Base-by-base conservation (phyloP, 306 rosid species). In the Corylus americana region DNA sequence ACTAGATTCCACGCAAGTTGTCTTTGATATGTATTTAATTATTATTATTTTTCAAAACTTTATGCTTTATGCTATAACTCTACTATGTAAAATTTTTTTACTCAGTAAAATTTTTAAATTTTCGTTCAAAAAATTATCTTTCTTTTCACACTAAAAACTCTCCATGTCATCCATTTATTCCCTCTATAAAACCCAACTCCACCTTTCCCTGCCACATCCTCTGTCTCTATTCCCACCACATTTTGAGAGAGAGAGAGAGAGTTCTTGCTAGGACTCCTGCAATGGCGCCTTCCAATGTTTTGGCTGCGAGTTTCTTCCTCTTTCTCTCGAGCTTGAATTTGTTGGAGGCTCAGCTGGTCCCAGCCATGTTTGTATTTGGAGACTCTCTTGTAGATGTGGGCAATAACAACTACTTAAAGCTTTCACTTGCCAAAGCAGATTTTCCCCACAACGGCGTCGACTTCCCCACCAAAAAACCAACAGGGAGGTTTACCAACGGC, bases 341-440 rank as follows among this genome's bases (percentile, higher is more conserved):
- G 20, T 81, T 85, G 35, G 55, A 83, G 70, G 90, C 89, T 72
- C 82, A 90, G 75, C 70, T 39, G 85, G 87, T 80, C 73, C 90
- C 94, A 0, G 97, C 94, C 6, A 42, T 90, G 50, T 93, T 88
- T 37, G 92, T 93, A 17, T 93, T 93, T 27, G 97, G 98, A 73
- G 98, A 93, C 81, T 93, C 98, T 11, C 86, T 93, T 9, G 83
- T 83, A 2, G 98, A 93, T 44, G 98, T 93, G 22, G 98, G 98
- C 7, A 93, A 93, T 91, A 93, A 93, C 80, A 88, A 93, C 72
- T 75, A 84, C 85, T 80, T 93, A 8, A 42, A 58, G 39, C 73
- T 88, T 58, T 91, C 97, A 25, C 67, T 87, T 12, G 85, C 75
- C 57, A 86, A 86, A 67, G 90, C 90, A 11, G 70, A 86, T 62